A percentile compares a stretch with the other conserved stretches of the same genome.
phyloP scores from a whole-genome alignment of 441 rosid species.

The Euphorbia schlechtendalii region DNA sequence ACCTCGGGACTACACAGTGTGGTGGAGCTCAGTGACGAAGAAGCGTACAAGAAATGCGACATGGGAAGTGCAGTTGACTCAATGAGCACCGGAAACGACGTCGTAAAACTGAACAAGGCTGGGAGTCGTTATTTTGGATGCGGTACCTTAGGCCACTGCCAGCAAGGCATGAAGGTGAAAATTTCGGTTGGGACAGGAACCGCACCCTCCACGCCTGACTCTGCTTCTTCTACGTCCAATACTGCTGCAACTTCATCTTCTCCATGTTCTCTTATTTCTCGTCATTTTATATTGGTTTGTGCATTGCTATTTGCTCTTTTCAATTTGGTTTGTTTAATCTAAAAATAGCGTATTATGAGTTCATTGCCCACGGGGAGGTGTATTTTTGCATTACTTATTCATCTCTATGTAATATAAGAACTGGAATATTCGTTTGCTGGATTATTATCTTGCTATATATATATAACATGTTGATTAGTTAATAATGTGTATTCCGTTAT shows the following conservation, averaged over 20 bases:
- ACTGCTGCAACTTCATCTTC: slow-evolving; percentile 13
- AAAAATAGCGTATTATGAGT: too few relatives aligned
- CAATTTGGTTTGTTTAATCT: too few relatives aligned
- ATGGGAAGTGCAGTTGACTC: slow-evolving; percentile 54
- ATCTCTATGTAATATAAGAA: too few relatives aligned
- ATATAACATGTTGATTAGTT: too few relatives aligned
- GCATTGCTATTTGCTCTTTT: too few relatives aligned
- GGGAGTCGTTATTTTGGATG: slow-evolving; percentile 82
- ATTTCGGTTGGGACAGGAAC: slow-evolving; percentile 46
- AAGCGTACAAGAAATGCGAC: slow-evolving; percentile 75
- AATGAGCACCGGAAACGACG: slow-evolving; percentile 63
- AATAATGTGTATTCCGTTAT: too few relatives aligned
- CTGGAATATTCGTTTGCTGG: too few relatives aligned
- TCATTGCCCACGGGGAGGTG: too few relatives aligned
- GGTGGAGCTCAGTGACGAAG: slow-evolving; percentile 60
- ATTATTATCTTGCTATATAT: too few relatives aligned
- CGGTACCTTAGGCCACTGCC: slow-evolving; percentile 80
- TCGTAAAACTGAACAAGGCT: slow-evolving; percentile 52
- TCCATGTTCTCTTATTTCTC: not conserved
- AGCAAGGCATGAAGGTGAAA: slow-evolving; percentile 81
- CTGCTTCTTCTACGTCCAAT: slow-evolving; percentile 20
- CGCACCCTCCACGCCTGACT: slow-evolving; percentile 44
- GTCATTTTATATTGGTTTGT: slow-evolving; percentile 16
- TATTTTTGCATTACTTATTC: too few relatives aligned
- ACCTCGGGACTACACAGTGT: slow-evolving; percentile 71